These are phyloP conservation scores for Litchi chinensis DNA, from an alignment of 345 rosid genomes.

Conservation along the genomic window DNA sequence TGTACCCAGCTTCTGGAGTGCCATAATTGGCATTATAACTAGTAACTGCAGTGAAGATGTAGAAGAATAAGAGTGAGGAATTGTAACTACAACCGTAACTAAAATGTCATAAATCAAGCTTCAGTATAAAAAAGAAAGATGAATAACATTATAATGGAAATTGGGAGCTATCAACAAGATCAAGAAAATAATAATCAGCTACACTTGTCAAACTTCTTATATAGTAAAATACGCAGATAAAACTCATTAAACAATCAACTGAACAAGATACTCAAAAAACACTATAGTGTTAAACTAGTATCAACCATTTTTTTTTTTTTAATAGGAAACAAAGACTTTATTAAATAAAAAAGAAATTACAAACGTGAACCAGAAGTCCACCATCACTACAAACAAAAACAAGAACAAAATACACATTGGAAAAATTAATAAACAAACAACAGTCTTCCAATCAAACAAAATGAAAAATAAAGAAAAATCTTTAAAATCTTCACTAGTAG, in stretches of 20 bases:
- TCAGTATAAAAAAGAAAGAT: background rate
- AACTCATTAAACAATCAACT: background rate
- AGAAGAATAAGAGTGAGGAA: slow-evolving; percentile 1
- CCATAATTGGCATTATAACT: slow-evolving; percentile 60
- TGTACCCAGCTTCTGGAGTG: slow-evolving; percentile 70
- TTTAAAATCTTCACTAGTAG: too few relatives aligned
- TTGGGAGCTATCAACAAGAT: background rate
- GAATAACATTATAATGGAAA: background rate
- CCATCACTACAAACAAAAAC: too few relatives aligned
- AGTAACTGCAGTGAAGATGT: slow-evolving; percentile 43
- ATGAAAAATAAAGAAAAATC: too few relatives aligned
- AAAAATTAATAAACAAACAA: too few relatives aligned
- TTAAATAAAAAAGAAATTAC: too few relatives aligned
- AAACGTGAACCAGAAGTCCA: too few relatives aligned
- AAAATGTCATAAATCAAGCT: background rate
- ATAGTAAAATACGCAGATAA: background rate
- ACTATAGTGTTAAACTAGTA: background rate
- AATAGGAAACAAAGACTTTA: too few relatives aligned
- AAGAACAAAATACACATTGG: too few relatives aligned
- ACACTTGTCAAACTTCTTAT: background rate
- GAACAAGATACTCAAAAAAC: background rate
- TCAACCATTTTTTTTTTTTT: background rate
- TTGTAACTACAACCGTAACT: background rate
- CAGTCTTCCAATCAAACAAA: too few relatives aligned
- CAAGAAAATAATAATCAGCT: background rate